These are phyloP conservation scores for Mortierella sp. DNA, from an alignment of 371 early-diverging fungal genomes.

Conservation along the genomic window DNA sequence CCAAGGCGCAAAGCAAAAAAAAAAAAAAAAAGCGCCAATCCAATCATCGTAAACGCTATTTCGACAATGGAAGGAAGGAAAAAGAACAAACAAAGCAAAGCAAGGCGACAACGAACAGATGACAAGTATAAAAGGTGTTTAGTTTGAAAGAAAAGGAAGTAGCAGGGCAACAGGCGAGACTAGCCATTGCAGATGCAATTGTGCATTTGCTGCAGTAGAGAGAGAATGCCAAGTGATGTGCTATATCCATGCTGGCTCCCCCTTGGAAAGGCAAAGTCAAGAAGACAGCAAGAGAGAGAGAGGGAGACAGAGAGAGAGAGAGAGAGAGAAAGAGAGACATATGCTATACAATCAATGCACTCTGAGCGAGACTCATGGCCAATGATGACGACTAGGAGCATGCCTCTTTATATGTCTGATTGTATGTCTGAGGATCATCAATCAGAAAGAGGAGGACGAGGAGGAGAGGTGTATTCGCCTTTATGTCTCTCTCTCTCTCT, in stretches of 20 bases:
- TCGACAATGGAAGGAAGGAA: not conserved
- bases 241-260: too few species aligned
- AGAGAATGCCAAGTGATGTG: too few species aligned
- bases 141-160: too few species aligned
- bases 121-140: not conserved
- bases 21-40: not conserved
- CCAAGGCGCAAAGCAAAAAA: conserved; percentile 10
- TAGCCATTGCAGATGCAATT: too few species aligned
- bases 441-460: too few species aligned
- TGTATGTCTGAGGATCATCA: conserved; percentile 4
- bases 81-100: not conserved
- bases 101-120: not conserved
- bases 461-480: too few species aligned
- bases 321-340: not conserved
- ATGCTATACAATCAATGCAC: not conserved
- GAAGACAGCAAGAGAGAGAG: too few species aligned
- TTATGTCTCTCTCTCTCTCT: conserved; percentile 6
- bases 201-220: too few species aligned
- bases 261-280: too few species aligned
- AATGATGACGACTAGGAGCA: not conserved
- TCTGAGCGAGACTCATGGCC: not conserved
- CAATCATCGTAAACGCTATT: not conserved
- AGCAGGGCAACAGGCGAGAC: too few species aligned
- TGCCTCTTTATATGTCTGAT: not conserved
- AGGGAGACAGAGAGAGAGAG: not conserved